Conservation (phyloP, 345 rosid species). For the Populus pruinosa region DNA sequence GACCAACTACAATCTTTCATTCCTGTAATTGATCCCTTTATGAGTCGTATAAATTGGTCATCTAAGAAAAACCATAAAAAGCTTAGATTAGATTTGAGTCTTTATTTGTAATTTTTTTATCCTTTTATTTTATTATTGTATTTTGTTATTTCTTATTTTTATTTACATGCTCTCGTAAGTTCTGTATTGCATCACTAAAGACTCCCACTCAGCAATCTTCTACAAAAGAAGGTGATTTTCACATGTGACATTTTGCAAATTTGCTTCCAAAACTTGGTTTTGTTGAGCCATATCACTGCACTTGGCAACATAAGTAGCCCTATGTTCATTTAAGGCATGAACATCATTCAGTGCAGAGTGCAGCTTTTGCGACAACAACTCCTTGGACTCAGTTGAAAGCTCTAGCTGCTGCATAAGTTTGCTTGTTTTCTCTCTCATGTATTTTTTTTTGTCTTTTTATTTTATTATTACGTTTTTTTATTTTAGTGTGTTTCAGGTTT, state of each 20-base stretch:
- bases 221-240: constrained; percentile 59
- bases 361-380: constrained; percentile 57
- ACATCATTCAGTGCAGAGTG: constrained; percentile 61
- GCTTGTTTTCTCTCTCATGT: constrained; percentile 46
- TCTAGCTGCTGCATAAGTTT: constrained; percentile 61
- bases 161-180: constrained; percentile 51
- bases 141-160: no score
- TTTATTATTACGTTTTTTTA: no score
- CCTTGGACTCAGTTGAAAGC: constrained; percentile 59
- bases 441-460: no score
- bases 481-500: no score
- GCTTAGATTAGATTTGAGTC: no score
- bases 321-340: constrained; percentile 55
- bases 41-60: no score
- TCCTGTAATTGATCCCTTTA: no score
- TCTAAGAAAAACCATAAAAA: no score
- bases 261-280: constrained; percentile 53
- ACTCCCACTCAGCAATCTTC: constrained; percentile 71
- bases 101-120: no score
- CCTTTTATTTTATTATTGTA: no score
- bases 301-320: constrained; percentile 48
- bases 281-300: constrained; percentile 54
- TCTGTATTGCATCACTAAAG: constrained; percentile 45
- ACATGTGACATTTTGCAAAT: constrained; percentile 43
- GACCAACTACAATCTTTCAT: no score